Conservation (phyloP, 495 filamentous ascomycete species). For the Neurospora sp. region DNA sequence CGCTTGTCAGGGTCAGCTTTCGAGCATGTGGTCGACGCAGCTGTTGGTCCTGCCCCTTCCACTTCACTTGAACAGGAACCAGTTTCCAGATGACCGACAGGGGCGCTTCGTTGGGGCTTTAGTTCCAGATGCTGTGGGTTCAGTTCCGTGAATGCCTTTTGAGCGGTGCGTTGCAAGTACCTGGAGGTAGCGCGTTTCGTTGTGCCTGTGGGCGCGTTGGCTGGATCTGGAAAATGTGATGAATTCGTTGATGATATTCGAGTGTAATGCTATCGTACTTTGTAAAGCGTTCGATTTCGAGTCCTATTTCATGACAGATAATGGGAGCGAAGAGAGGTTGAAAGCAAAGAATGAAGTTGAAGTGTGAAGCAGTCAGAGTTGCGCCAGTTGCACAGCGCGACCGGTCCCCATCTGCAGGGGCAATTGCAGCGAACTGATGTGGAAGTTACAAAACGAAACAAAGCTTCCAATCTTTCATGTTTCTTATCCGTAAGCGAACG, state of each 20-base stretch:
- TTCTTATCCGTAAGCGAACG: background rate
- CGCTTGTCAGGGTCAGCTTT: background rate
- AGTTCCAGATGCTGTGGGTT: background rate
- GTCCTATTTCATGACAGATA: background rate
- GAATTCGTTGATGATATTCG: background rate
- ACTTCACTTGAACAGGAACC: background rate
- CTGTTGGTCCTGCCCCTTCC: background rate
- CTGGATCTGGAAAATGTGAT: background rate
- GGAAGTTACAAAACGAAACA: background rate
- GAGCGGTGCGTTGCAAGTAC: background rate
- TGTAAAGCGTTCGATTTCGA: background rate
- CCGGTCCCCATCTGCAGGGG: background rate
- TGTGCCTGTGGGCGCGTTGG: background rate
- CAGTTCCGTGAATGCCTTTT: background rate
- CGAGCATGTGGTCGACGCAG: background rate
- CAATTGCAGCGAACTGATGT: background rate
- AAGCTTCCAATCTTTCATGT: background rate
- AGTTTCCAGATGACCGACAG: background rate
- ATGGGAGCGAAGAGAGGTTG: background rate
- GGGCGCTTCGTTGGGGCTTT: background rate
- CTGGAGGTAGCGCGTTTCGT: background rate
- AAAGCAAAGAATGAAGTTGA: background rate
- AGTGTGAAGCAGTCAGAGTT: background rate
- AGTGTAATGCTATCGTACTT: background rate
- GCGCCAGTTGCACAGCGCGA: background rate